Conservation (phyloP, 805 yeast genomes). For the Metschnikowia dekortorum region DNA sequence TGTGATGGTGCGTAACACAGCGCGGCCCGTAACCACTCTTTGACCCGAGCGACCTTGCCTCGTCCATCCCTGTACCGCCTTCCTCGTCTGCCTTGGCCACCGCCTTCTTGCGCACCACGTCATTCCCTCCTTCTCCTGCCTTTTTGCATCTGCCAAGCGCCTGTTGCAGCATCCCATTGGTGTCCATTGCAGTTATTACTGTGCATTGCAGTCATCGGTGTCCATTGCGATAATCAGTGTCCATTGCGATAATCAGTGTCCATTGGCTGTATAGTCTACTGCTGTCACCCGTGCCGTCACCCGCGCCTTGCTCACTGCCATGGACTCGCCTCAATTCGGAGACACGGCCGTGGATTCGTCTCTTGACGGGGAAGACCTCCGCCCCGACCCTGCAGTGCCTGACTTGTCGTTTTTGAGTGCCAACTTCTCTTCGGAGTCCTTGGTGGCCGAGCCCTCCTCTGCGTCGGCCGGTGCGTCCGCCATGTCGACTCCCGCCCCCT, state of each 20-base stretch:
- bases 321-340: conserved; percentile 4
- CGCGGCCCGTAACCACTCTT: not conserved
- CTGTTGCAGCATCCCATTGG: too few species aligned
- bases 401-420: conserved; percentile 33
- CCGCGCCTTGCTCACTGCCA: not conserved
- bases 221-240: too few species aligned
- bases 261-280: too few species aligned
- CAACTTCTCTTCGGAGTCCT: conserved; percentile 37
- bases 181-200: too few species aligned
- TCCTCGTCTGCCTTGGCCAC: not conserved
- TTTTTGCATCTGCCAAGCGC: too few species aligned
- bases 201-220: too few species aligned
- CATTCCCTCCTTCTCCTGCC: not conserved
- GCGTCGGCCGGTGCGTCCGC: not conserved
- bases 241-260: too few species aligned
- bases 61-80: not conserved
- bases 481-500: too few species aligned
- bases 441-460: conserved; percentile 7
- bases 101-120: not conserved
- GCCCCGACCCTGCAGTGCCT: conserved; percentile 8
- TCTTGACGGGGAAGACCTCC: conserved; percentile 4
- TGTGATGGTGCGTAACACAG: not conserved
- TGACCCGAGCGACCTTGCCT: not conserved
- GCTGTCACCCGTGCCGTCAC: too few species aligned
- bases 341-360: conserved; percentile 3